These are phyloP conservation scores for Microthlaspi erraticum DNA, from an alignment of 345 rosid species.

Conservation along the genomic window DNA sequence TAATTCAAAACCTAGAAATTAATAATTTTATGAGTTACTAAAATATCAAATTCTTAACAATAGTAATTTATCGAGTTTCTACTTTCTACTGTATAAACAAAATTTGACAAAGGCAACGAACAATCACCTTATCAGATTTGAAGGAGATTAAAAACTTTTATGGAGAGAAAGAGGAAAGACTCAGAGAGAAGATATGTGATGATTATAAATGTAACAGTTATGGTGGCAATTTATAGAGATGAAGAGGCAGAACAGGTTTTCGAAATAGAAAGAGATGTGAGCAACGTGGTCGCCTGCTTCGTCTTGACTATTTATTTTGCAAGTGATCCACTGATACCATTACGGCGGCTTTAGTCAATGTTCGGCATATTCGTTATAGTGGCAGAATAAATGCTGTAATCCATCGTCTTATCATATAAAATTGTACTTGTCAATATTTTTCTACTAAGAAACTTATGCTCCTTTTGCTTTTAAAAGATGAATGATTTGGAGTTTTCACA, in stretches of 20 bases:
- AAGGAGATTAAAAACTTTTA: slow-evolving; percentile 15
- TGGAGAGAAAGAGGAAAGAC: neutral
- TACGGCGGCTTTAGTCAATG: slow-evolving; percentile 5
- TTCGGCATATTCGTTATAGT: slow-evolving; percentile 6
- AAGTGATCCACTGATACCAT: slow-evolving; percentile 14
- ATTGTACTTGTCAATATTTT: neutral
- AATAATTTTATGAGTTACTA: no score
- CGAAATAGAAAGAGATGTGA: slow-evolving; percentile 11
- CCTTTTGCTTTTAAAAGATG: no score
- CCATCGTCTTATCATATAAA: neutral
- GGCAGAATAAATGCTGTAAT: neutral
- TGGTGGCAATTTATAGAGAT: slow-evolving; percentile 39
- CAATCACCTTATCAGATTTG: slow-evolving; percentile 31
- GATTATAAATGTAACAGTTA: slow-evolving; percentile 19
- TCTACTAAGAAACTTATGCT: no score
- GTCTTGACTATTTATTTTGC: slow-evolving; percentile 11
- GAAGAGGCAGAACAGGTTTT: neutral
- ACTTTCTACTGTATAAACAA: neutral
- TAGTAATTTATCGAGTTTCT: no score
- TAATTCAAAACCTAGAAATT: no score
- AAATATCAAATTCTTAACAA: no score
- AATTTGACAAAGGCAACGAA: neutral
- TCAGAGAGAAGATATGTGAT: slow-evolving; percentile 21
- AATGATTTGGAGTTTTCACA: no score
- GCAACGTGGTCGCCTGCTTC: slow-evolving; percentile 35